phyloP scores from a whole-genome alignment of 345 rosid species.

The Conringia planisiliqua region DNA sequence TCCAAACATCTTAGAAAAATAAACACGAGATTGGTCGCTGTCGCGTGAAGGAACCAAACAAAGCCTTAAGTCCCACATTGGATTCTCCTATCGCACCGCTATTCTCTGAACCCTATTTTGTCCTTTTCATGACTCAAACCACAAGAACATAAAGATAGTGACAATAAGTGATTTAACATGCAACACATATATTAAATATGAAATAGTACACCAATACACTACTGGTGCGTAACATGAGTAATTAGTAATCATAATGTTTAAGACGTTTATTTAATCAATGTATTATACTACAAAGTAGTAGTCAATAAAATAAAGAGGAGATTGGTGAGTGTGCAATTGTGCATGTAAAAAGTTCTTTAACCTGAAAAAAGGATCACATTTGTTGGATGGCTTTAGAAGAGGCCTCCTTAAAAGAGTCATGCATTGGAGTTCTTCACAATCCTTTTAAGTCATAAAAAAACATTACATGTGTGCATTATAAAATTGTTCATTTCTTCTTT shows the following conservation, averaged over 20 bases:
- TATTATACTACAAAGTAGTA: constrained; percentile 1
- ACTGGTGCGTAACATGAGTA: constrained; percentile 22
- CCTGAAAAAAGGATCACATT: constrained; percentile 11
- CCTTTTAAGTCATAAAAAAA: neutral
- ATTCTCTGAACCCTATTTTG: constrained; percentile 29
- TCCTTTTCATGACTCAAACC: constrained; percentile 32
- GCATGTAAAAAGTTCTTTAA: constrained; percentile 30
- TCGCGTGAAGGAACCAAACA: constrained; percentile 25
- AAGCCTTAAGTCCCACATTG: constrained; percentile 45
- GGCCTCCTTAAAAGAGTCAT: constrained; percentile 31
- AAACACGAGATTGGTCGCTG: constrained; percentile 22
- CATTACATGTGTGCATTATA: constrained; percentile 23
- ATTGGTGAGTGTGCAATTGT: constrained; percentile 9
- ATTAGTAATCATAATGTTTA: constrained; percentile 22
- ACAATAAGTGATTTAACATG: constrained; percentile 12
- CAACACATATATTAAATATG: constrained; percentile 2
- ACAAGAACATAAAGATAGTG: constrained; percentile 23
- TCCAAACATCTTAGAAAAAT: neutral
- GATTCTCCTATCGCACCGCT: constrained; percentile 40
- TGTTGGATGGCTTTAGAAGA: constrained; percentile 28
- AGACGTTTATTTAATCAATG: neutral
- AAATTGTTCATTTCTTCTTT: constrained; percentile 10
- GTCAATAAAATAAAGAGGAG: constrained; percentile 11
- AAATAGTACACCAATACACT: neutral
- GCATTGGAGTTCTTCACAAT: constrained; percentile 6